A percentile compares a stretch with the other conserved stretches of the same genome.
phyloP scores from a whole-genome alignment of 768 basidiomycete species.

The Pleurotus sapidus region DNA sequence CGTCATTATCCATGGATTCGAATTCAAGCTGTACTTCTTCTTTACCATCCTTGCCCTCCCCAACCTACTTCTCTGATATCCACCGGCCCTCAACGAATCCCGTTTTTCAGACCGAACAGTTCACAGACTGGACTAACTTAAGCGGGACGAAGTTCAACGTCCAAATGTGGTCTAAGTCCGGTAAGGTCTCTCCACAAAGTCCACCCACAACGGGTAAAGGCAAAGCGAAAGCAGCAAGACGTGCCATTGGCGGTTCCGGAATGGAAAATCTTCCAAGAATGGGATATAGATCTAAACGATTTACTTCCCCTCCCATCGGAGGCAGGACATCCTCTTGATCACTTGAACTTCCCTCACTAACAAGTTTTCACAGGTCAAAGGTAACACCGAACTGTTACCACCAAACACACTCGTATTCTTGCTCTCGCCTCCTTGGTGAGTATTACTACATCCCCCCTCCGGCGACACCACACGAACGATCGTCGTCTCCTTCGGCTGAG shows the following conservation, averaged over 20 bases:
- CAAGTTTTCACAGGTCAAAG: slow-evolving; percentile 21
- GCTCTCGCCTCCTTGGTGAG: slow-evolving; percentile 55
- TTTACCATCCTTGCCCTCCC: slow-evolving; percentile 24
- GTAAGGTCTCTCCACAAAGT: slow-evolving; percentile 17
- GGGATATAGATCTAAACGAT: slow-evolving; percentile 59
- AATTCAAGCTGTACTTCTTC: slow-evolving; percentile 13
- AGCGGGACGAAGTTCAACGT: slow-evolving; percentile 50
- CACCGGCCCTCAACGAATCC: slow-evolving; percentile 88
- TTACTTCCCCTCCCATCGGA: slow-evolving; percentile 58
- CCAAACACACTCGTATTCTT: slow-evolving; percentile 73
- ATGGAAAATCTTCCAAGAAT: slow-evolving; percentile 69
- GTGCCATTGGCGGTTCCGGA: slow-evolving; percentile 17
- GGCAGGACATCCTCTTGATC: slow-evolving; percentile 37
- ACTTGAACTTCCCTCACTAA: slow-evolving; percentile 11
- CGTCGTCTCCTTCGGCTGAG: slow-evolving; percentile 57
- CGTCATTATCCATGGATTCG: not conserved
- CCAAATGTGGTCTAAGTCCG: slow-evolving; percentile 56
- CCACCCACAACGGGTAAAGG: slow-evolving; percentile 30
- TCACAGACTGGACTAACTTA: slow-evolving; percentile 52
- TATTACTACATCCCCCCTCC: slow-evolving; percentile 54
- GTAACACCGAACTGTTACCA: slow-evolving; percentile 43
- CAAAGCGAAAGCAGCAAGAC: slow-evolving; percentile 33
- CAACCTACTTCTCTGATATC: slow-evolving; percentile 76
- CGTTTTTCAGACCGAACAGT: slow-evolving; percentile 65
- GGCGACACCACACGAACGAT: slow-evolving; percentile 25